Percentiles rank a stretch among this genome's conserved stretches.
phyloP scores from a whole-genome alignment of 2,329 filamentous ascomycete species.

The Alternaria sp. region DNA sequence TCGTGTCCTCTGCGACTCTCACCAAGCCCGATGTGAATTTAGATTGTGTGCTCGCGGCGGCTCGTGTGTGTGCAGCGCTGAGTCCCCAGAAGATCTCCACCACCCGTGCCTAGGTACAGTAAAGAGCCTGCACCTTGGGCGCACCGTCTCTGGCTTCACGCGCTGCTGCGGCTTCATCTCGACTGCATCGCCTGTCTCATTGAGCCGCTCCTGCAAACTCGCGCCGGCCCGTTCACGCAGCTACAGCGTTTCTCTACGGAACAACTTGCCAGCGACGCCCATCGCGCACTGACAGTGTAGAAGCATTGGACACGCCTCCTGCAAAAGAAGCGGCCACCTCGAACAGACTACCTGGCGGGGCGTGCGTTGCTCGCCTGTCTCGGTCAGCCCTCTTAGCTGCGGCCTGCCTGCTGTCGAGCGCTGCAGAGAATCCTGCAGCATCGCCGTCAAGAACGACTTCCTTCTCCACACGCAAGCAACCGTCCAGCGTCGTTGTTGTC shows the following conservation, averaged over 20 bases:
- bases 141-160: slow-evolving; percentile 23
- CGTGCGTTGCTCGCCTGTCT: slow-evolving; percentile 48
- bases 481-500: slow-evolving; percentile 16
- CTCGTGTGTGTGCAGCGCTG: slow-evolving; percentile 33
- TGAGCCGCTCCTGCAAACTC: slow-evolving; percentile 39
- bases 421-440: slow-evolving; percentile 48
- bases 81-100: slow-evolving; percentile 45
- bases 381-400: slow-evolving; percentile 50
- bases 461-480: slow-evolving; percentile 30
- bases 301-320: slow-evolving; percentile 33
- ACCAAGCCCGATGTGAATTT: slow-evolving; percentile 45
- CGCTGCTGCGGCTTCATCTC: slow-evolving; percentile 24
- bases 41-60: slow-evolving; percentile 47
- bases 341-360: slow-evolving; percentile 39
- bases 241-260: slow-evolving; percentile 24
- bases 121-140: slow-evolving; percentile 25
- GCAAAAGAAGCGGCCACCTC: slow-evolving; percentile 28
- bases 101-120: slow-evolving; percentile 40
- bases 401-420: slow-evolving; percentile 47
- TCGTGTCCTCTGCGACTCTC: slow-evolving; percentile 31
- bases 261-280: slow-evolving; percentile 31
- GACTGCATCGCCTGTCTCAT: slow-evolving; percentile 38
- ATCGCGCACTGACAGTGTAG: slow-evolving; percentile 35
- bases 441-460: slow-evolving; percentile 43
- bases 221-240: slow-evolving; percentile 46